Evolutionary conservation across 177 flowering plant genomes (phyloP).

Genomic region (Vitis hybrid): DNA sequence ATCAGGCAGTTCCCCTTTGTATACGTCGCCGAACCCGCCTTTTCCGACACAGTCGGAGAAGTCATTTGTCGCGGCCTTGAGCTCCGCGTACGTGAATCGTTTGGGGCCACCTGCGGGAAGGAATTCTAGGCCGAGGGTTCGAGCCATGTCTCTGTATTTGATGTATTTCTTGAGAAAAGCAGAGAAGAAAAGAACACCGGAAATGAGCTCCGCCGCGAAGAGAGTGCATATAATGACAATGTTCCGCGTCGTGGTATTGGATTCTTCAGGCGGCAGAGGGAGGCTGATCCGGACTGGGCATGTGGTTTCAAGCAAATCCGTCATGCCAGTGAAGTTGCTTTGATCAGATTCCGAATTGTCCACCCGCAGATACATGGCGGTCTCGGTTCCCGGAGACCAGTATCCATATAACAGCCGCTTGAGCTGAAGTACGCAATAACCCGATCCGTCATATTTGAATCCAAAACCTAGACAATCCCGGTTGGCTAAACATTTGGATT

Average conservation of each 20-base stretch:
- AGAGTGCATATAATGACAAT: constrained; percentile 50
- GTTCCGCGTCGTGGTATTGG: constrained; percentile 45
- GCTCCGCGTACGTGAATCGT: constrained; percentile 60
- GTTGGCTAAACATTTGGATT: constrained; percentile 27
- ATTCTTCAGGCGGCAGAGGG: constrained; percentile 49
- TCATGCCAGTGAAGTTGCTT: constrained; percentile 62
- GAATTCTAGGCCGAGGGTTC: constrained; percentile 63
- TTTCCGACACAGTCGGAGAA: constrained; percentile 57
- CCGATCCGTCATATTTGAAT: constrained; percentile 45
- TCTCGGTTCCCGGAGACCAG: constrained; percentile 64
- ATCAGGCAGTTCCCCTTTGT: constrained; percentile 57
- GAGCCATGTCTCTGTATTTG: constrained; percentile 75
- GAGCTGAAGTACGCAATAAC: constrained; percentile 48
- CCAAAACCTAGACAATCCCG: constrained; percentile 51
- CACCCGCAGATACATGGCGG: constrained; percentile 48
- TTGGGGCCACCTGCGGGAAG: constrained; percentile 75
- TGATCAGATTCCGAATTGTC: constrained; percentile 34
- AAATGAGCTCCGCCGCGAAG: constrained; percentile 57
- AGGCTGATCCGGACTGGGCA: constrained; percentile 62
- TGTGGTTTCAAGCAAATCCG: constrained; percentile 38
- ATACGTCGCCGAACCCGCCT: constrained; percentile 79
- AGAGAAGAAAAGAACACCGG: constrained; percentile 59
- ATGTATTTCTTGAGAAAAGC: constrained; percentile 64
- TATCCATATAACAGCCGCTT: constrained; percentile 44
- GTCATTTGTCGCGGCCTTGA: constrained; percentile 59